These are phyloP conservation scores for Phytophthora cactorum DNA, from an alignment of 352 stramenopile species.

Conservation along the genomic window DNA sequence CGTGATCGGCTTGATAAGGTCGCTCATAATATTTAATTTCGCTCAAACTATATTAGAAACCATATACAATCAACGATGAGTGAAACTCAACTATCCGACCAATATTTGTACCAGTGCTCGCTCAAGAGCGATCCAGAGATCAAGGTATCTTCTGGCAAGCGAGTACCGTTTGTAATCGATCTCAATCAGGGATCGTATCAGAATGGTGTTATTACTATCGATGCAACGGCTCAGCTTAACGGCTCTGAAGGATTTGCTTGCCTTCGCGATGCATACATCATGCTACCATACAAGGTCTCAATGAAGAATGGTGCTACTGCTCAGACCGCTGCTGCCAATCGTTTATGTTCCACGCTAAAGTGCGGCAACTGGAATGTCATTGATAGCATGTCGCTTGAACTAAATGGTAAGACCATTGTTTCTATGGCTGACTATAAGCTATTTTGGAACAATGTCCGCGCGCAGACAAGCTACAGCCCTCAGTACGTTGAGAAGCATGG, in stretches of 20 bases:
- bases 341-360: too few relatives aligned
- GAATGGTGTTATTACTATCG: background rate
- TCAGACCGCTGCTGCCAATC: too few relatives aligned
- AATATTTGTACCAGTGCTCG: slow-evolving; percentile 1
- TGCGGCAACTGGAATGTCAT: too few relatives aligned
- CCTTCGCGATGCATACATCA: background rate
- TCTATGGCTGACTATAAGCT: too few relatives aligned
- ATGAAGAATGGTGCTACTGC: background rate
- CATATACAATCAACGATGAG: background rate
- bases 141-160: background rate
- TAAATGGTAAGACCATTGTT: too few relatives aligned
- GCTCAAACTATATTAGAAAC: background rate
- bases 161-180: background rate
- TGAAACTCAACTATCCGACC: slow-evolving; percentile 1
- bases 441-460: too few relatives aligned
- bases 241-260: background rate
- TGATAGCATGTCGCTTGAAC: too few relatives aligned
- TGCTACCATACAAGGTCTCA: slow-evolving; percentile 1
- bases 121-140: background rate
- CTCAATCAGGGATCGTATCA: background rate
- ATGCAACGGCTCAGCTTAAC: background rate
- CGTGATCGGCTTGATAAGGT: background rate
- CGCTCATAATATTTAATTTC: background rate
- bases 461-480: too few relatives aligned
- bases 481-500: too few relatives aligned